Evolutionary conservation across 768 basidiomycete species (phyloP), one percentile per base, ranked within the genome.

Genomic region (Suillus spraguei): DNA sequence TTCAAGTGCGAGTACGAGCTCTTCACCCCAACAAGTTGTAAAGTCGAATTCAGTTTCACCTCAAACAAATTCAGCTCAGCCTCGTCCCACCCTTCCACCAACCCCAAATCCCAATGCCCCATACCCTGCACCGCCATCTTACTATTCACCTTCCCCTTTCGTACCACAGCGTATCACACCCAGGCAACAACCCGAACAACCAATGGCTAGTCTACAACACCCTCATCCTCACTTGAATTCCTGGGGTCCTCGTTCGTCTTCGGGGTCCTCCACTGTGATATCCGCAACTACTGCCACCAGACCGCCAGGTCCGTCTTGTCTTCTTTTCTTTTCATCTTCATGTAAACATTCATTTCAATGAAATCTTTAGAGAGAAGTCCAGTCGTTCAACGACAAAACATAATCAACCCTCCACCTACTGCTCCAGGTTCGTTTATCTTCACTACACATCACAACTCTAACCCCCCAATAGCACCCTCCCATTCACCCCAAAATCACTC

Each of bases 151-250:
- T 78, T 11, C 69, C 73, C 1, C 74, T 76, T 39, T 65, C 67
- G 62, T 60, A 70, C 72, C 69, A 63, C 69, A 64, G n/a, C 36
- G 66, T 68, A 52, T 39, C 71, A 64, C 49, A 70, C 72, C 67
- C 71, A 74, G 65, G 62, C 68, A 36, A 72, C 67, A 9, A 71
- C 74, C 16, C 71, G 59, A 55, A 35, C 59, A 46, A 33, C 42
- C 74, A 39, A 74, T 76, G 75, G 74, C 73, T 4, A 76, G 75
- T 52, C 38, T 74, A 3, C 74, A 74, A 14, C 73, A 76, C 60
- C 73, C 73, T 38, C 74, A 67, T 63, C 54, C 71, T 41, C 73
- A 65, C 64, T 28, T 28, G 28, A 17, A 70, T 66, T 5, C 75
- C 70, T 76, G 74, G 74, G 74, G 74, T 76, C 74, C 71, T 58